These are phyloP conservation scores for Thermomyces lanuginosus DNA, from an alignment of 2,329 filamentous ascomycete genomes.

Conservation along the genomic window DNA sequence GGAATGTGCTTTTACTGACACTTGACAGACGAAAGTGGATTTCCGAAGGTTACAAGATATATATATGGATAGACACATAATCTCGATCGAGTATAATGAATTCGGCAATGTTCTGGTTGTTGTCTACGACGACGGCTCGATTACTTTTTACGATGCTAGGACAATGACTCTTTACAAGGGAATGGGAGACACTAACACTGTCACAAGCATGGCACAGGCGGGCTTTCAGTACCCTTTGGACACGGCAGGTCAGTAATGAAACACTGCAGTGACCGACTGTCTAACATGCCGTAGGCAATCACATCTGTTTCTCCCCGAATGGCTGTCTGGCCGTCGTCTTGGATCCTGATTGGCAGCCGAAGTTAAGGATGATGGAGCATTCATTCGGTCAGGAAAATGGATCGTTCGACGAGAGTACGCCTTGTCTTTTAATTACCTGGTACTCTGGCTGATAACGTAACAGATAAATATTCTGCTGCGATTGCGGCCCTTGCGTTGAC, in stretches of 20 bases:
- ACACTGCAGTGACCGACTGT: background rate
- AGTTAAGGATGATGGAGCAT: constrained; percentile 24
- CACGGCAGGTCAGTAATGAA: constrained; percentile 40
- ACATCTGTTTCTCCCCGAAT: constrained; percentile 30
- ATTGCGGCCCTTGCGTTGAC: constrained; percentile 45
- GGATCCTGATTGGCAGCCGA: constrained; percentile 23
- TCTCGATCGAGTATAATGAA: constrained; percentile 52
- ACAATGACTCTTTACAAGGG: constrained; percentile 54
- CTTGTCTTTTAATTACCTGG: background rate
- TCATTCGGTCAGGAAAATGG: constrained; percentile 22
- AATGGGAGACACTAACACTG: constrained; percentile 45
- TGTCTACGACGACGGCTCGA: constrained; percentile 60
- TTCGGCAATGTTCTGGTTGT: constrained; percentile 58
- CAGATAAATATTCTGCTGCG: constrained; percentile 33
- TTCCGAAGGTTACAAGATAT: constrained; percentile 54
- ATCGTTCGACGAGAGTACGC: constrained; percentile 23
- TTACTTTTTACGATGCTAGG: constrained; percentile 63
- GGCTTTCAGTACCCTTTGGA: constrained; percentile 58
- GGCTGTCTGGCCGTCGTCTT: constrained; percentile 24
- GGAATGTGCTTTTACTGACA: background rate
- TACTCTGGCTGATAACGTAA: background rate
- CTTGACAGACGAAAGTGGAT: constrained; percentile 28
- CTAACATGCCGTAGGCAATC: constrained; percentile 13
- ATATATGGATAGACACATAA: constrained; percentile 50
- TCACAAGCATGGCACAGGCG: constrained; percentile 57